Conservation (phyloP, 225 moss, liverwort and hornwort species). For the Climacium dendroides region DNA sequence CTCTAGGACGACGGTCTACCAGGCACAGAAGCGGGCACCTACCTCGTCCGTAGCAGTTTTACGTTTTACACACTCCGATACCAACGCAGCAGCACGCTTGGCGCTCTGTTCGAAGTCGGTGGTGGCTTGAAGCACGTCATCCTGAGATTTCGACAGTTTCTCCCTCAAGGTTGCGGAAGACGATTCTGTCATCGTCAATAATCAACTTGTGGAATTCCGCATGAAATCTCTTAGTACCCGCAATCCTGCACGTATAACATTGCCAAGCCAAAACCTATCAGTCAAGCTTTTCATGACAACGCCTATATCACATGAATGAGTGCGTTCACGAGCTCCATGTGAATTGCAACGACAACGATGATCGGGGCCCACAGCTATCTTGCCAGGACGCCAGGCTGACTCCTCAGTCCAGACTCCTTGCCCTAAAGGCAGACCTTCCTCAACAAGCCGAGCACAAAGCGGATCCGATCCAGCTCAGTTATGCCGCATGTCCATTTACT, state of each 20-base stretch:
- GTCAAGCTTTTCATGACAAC: background rate
- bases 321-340: background rate
- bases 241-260: slow-evolving; percentile 5
- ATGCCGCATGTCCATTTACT: background rate
- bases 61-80: background rate
- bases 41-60: background rate
- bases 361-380: background rate
- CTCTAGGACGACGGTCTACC: background rate
- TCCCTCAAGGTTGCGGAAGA: slow-evolving; percentile 3
- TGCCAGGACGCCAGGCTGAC: background rate
- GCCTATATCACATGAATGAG: background rate
- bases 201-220: slow-evolving; percentile 3
- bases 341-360: background rate
- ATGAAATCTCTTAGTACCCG: background rate
- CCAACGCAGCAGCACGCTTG: slow-evolving; percentile 6
- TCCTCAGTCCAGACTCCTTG: background rate
- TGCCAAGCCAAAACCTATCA: background rate
- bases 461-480: background rate
- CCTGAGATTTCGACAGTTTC: background rate
- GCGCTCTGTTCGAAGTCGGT: background rate
- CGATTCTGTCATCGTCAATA: slow-evolving; percentile 20
- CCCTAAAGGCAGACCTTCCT: background rate
- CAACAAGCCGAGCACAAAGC: background rate
- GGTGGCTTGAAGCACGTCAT: background rate
- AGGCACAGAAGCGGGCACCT: background rate